Conservation (phyloP, 2,329 filamentous ascomycete species). For the Byssothecium circinans region DNA sequence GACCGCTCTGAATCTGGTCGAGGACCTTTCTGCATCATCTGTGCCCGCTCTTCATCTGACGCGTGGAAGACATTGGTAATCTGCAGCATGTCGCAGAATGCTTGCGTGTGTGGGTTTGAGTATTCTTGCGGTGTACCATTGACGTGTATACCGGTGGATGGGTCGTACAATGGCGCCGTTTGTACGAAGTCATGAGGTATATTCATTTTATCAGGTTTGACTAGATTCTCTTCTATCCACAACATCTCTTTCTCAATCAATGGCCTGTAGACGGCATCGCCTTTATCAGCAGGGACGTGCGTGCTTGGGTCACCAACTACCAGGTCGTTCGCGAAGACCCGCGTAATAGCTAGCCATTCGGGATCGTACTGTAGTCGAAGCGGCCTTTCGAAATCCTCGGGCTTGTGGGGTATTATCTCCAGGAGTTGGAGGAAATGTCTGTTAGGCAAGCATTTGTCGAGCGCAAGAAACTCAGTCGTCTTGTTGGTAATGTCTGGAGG, state of each 20-base stretch:
- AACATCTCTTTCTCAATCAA: constrained; percentile 68
- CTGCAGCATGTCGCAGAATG: constrained; percentile 76
- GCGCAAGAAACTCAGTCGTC: constrained; percentile 78
- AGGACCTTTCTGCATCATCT: constrained; percentile 35
- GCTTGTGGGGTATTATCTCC: constrained; percentile 44
- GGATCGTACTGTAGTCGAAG: constrained; percentile 77
- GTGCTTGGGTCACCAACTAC: constrained; percentile 60
- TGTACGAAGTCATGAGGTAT: constrained; percentile 77
- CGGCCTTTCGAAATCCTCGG: constrained; percentile 46
- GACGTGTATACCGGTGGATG: constrained; percentile 59
- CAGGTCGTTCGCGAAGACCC: constrained; percentile 68
- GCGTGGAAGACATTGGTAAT: constrained; percentile 77
- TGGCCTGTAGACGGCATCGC: constrained; percentile 67
- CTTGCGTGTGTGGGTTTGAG: constrained; percentile 81
- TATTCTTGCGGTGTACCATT: constrained; percentile 74
- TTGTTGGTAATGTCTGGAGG: constrained; percentile 76
- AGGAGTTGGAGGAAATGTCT: constrained; percentile 82
- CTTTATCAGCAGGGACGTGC: constrained; percentile 60
- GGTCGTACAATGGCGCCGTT: constrained; percentile 73
- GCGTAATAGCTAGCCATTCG: constrained; percentile 93
- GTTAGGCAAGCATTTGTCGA: constrained; percentile 86
- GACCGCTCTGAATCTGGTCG: constrained; percentile 29
- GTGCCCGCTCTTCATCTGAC: constrained; percentile 65
- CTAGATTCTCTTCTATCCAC: constrained; percentile 83
- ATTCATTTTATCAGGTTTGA: constrained; percentile 60